Evolutionary conservation across 768 basidiomycete species (phyloP).

Genomic region (Gymnopilus dilepis): DNA sequence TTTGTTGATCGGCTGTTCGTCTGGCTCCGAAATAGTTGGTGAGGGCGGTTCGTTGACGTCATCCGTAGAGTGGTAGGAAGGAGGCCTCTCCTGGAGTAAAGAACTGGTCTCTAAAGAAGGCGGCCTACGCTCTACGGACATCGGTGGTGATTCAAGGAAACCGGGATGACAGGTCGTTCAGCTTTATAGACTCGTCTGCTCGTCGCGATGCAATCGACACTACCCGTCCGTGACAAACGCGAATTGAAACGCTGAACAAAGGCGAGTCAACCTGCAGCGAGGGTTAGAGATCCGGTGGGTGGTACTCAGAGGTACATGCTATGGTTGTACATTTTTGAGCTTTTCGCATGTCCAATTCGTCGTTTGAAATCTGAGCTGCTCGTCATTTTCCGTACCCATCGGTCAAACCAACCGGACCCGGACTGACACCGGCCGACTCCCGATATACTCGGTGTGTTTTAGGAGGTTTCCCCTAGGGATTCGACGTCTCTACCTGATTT

Average conservation of each 20-base stretch:
- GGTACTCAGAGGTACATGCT: constrained; percentile 38
- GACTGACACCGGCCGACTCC: constrained; percentile 35
- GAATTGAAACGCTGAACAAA: constrained; percentile 29
- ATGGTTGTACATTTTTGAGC: constrained; percentile 43
- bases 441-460: constrained; percentile 27
- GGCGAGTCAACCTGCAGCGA: constrained; percentile 19
- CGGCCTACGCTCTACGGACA: constrained; percentile 50
- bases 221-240: constrained; percentile 43
- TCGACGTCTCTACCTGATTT: constrained; percentile 23
- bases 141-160: constrained; percentile 39
- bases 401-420: constrained; percentile 38
- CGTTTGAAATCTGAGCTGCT: constrained; percentile 30
- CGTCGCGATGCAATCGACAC: constrained; percentile 29
- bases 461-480: constrained; percentile 12
- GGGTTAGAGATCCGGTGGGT: constrained; percentile 21
- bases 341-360: constrained; percentile 40
- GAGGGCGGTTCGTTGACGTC: constrained; percentile 39
- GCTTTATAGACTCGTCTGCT: constrained; percentile 30
- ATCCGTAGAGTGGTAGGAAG: constrained; percentile 53
- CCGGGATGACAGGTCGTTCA: constrained; percentile 26
- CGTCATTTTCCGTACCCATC: constrained; percentile 54
- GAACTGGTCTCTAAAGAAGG: constrained; percentile 59
- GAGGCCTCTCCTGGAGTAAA: constrained; percentile 55
- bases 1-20: constrained; percentile 41
- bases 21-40: constrained; percentile 34